phyloP scores from a whole-genome alignment of 2,329 filamentous ascomycete species.

The Exophiala calicioides region DNA sequence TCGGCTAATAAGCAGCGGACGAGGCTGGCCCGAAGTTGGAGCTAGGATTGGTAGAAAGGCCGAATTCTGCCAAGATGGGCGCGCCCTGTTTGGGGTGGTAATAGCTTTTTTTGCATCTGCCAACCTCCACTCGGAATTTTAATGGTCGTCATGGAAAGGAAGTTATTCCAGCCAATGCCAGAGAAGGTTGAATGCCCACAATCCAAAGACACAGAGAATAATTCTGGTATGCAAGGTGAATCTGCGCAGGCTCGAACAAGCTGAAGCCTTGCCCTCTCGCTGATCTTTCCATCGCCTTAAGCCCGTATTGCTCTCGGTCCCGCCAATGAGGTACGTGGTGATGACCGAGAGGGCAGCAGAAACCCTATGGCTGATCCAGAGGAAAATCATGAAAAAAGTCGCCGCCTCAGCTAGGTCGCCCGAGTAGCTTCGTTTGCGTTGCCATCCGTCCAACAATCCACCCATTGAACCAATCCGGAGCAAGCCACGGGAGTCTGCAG shows the following conservation, averaged over 20 bases:
- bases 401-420: constrained; percentile 32
- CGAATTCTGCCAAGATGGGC: too few species aligned
- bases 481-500: constrained; percentile 57
- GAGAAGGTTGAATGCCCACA: background rate
- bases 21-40: too few species aligned
- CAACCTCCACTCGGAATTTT: too few species aligned
- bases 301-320: too few species aligned
- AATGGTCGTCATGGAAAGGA: too few species aligned
- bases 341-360: constrained; percentile 41
- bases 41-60: too few species aligned
- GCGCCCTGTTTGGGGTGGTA: too few species aligned
- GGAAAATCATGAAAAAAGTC: constrained; percentile 45
- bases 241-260: background rate
- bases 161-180: background rate
- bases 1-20: too few species aligned
- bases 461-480: constrained; percentile 41
- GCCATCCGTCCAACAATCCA: background rate
- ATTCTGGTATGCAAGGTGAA: background rate
- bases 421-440: constrained; percentile 14
- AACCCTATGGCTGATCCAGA: constrained; percentile 45
- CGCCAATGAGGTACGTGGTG: constrained; percentile 38
- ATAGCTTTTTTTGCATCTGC: constrained; percentile 1
- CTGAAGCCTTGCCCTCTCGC: too few species aligned
- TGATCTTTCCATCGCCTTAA: too few species aligned
- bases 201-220: background rate